Base-by-base conservation (phyloP, 192 early-diverging fungal genomes). In the Funneliformis geosporum region DNA sequence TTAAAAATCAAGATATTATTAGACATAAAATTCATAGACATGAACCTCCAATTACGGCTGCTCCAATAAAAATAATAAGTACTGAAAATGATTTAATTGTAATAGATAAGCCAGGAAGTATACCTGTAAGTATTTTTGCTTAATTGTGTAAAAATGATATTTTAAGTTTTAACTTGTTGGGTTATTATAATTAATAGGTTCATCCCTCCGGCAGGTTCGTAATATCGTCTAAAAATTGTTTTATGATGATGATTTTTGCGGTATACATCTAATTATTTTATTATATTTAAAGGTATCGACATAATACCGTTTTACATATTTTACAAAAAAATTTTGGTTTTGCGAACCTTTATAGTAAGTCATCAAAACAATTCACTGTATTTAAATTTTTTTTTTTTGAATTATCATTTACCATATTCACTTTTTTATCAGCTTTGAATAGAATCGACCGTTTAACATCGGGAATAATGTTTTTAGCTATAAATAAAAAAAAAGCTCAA, bases 401-500 rank as follows among this genome's bases (percentile, higher is more conserved):
- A 73, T 82, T 59, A 73, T 39, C 75, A 40, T 64, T 84, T 40
- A 60, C 46, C 14, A 27, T 69, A 64, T 81, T 42, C 75, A 61
- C 61, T 40, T 5, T 76, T 55, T 43, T 50, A 5, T n/a, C 79
- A 93, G 91, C 96, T 25, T 86, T 93, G 43, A 98, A 99, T 84
- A 86, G 98, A 47, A 85, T 99, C 73, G 98, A 99, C 86, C 88
- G 97, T 21, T 87, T 98, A 60, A 99, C 98, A 0, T 98, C 96
- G 2, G 98, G 98, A 8, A 78, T 99, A 9, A 89, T 96, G 88
- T 84, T 99, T 7, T 87, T 99, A 14, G 93, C 92, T 0, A 83
- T 85, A 6, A 91, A 87, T 23, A 78, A 87, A 7, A 83, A 86
- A 23, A 84, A 84, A 12, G 93, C 95, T 5, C 85, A 87, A 27